Evolutionary conservation across 441 rosid species (phyloP), one percentile per base, ranked within the genome.

Genomic region (Arabidopsis hybrid): DNA sequence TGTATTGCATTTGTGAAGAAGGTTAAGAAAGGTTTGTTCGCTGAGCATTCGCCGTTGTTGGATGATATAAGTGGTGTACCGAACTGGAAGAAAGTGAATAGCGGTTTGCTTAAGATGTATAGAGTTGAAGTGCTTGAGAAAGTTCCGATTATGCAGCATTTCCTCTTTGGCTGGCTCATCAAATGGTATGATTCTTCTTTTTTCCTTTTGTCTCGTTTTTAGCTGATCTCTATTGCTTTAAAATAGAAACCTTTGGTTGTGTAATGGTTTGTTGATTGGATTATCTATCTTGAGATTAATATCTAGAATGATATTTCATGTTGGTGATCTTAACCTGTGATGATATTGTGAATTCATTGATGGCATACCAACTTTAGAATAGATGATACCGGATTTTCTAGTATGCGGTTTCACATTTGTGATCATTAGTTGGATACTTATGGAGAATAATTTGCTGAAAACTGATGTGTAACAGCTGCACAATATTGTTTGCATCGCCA

Each of bases 31-130:
- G 97, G 97, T 7, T 60, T 81, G 65, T 90, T 92, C 51, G 85
- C 91, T 0, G 99, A 94, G 83, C 98, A 92, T 66, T 91, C 95
- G 0, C 96, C 97, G 0, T 67, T 94, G 85, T 66, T 94, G 78
- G 95, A 91, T 82, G 98, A 94, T 81, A 89, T 90, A 18, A 91
- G 97, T 39, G 97, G 91, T 18, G 97, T 94, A 51, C 92, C 96
- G 1, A 84, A 81, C 60, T 94, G 98, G 98, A 87, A 85, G 62
- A 94, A 91, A 85, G 98, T 94, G 62, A 94, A 90, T 65, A 89
- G 90, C 70, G 96, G 96, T 46, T 60, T 90, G 92, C 90, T 90
- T 67, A 94, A 94, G 87, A 94, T 94, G 97, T 92, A 94, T n/a
- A 94, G 80, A 82, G 97, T 88, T 0, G 97, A 94, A 85, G 97